Conservation (phyloP, 192 early-diverging fungal genomes). For the Umbelopsis isabellina region DNA sequence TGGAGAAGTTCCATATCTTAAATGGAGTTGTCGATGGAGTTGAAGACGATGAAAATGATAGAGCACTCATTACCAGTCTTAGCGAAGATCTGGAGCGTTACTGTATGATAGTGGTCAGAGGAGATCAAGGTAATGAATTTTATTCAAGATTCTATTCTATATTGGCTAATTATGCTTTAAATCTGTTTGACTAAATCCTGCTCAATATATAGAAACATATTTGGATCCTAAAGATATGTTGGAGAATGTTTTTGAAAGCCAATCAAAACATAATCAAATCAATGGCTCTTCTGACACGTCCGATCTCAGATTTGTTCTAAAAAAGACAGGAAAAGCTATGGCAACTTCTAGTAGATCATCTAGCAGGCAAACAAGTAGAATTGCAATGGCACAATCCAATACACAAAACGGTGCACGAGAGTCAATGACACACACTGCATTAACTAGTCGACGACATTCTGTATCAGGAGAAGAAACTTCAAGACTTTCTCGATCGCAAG, state of each 20-base stretch:
- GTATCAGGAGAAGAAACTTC: background rate
- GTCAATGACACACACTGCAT: background rate
- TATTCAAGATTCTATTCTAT: background rate
- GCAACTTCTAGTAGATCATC: background rate
- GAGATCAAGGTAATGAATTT: background rate
- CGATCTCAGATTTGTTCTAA: conserved; percentile 10
- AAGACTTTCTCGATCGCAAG: background rate
- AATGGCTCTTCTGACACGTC: conserved; percentile 9
- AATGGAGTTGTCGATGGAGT: conserved; percentile 50
- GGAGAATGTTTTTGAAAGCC: background rate
- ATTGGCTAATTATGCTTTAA: background rate
- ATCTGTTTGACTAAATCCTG: background rate
- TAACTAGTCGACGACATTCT: background rate
- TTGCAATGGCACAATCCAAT: background rate
- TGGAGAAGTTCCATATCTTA: conserved; percentile 55
- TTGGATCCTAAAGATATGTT: background rate
- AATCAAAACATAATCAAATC: background rate
- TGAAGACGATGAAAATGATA: conserved; percentile 19
- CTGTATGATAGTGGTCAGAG: background rate
- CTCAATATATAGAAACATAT: background rate
- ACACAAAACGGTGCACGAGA: background rate
- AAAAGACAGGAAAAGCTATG: background rate
- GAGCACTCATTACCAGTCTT: conserved; percentile 1
- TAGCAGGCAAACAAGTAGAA: background rate
- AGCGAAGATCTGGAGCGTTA: conserved; percentile 11